Conservation (phyloP, 495 filamentous ascomycete genomes). For the Letharia columbiana region DNA sequence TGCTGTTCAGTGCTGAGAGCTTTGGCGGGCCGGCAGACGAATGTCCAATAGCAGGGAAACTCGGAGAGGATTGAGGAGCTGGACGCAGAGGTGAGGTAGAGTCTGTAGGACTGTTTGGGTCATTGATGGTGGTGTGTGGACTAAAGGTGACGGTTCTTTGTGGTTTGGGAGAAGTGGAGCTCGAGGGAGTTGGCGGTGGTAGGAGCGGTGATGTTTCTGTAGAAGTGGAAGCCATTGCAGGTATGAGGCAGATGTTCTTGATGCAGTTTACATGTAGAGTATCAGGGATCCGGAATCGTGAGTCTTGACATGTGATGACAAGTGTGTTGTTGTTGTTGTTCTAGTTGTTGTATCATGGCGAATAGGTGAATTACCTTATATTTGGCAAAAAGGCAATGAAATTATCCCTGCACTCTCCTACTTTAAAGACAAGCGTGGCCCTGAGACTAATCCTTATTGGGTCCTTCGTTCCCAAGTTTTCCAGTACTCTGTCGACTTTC, state of each 20-base stretch:
- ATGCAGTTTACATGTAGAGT: not conserved
- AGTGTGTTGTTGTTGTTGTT: not conserved
- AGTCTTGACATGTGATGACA: not conserved
- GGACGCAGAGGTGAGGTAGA: conserved; percentile 39
- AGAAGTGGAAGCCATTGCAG: conserved; percentile 27
- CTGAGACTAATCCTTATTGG: too few relatives aligned
- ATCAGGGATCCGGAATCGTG: not conserved
- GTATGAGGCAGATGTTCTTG: not conserved
- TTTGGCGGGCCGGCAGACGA: conserved; percentile 49
- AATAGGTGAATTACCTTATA: too few relatives aligned
- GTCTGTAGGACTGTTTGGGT: conserved; percentile 40
- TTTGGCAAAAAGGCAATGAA: too few relatives aligned
- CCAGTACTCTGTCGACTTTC: not conserved
- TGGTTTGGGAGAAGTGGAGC: conserved; percentile 35
- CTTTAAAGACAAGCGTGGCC: too few relatives aligned
- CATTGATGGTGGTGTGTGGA: conserved; percentile 52
- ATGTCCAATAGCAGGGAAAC: conserved; percentile 32
- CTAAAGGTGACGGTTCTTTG: conserved; percentile 64
- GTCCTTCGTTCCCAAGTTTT: too few relatives aligned
- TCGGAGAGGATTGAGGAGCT: conserved; percentile 35
- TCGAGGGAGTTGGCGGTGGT: conserved; percentile 27
- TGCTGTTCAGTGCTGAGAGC: conserved; percentile 77
- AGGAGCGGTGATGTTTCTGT: conserved; percentile 43
- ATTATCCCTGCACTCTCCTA: too few relatives aligned
- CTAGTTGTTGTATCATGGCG: too few relatives aligned